phyloP scores from a whole-genome alignment of 1,284 basidiomycete genomes.

The Pseudozyma pruni region DNA sequence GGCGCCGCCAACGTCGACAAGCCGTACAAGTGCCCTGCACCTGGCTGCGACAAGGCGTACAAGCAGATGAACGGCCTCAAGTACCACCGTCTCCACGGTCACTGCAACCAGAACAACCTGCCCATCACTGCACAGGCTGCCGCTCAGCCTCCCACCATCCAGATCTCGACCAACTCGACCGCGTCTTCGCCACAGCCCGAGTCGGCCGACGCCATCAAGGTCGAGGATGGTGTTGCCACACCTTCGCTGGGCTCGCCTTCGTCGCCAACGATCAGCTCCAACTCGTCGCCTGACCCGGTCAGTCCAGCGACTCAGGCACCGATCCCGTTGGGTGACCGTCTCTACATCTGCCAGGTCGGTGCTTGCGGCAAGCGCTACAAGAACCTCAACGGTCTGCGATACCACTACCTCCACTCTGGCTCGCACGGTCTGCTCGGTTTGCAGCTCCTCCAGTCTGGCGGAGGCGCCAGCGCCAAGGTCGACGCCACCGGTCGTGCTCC shows the following conservation, averaged over 20 bases:
- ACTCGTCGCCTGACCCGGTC: conserved; percentile 33
- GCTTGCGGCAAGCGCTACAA: conserved; percentile 90
- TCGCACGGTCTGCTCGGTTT: conserved; percentile 75
- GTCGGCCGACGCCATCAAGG: conserved; percentile 40
- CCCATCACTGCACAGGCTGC: conserved; percentile 46
- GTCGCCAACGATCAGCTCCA: conserved; percentile 27
- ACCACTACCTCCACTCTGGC: conserved; percentile 96
- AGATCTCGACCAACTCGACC: conserved; percentile 40
- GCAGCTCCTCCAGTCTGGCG: conserved; percentile 63
- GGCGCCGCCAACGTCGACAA: conserved; percentile 71
- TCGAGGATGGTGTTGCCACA: conserved; percentile 24
- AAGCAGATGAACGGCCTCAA: conserved; percentile 97
- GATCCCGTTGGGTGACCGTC: conserved; percentile 39
- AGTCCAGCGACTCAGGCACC: conserved; percentile 35
- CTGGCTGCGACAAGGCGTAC: conserved; percentile 97
- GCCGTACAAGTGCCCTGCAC: conserved; percentile 95
- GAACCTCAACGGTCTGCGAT: conserved; percentile 76
- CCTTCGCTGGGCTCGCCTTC: conserved; percentile 25
- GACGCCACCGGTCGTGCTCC: conserved; percentile 64
- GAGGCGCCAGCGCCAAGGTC: conserved; percentile 64
- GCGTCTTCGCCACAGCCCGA: conserved; percentile 42
- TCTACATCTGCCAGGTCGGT: conserved; percentile 67
- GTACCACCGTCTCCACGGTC: conserved; percentile 94
- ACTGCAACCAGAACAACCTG: conserved; percentile 73
- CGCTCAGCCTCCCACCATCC: conserved; percentile 44